Conservation (phyloP, 768 basidiomycete genomes). For the Cytidiella melzeri region DNA sequence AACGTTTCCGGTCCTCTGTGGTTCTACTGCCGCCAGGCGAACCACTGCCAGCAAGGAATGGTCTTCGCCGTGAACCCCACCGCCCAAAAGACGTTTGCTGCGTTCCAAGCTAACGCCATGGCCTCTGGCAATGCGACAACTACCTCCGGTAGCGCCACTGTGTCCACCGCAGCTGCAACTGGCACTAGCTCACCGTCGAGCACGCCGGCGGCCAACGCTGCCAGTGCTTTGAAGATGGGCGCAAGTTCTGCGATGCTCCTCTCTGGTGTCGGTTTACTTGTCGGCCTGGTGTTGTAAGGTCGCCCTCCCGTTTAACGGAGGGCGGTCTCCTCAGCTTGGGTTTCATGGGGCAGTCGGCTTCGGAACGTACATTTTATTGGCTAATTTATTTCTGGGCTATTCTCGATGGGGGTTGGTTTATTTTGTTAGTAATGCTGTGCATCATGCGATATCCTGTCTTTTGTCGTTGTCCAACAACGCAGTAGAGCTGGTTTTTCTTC, state of each 20-base stretch:
- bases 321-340: background rate
- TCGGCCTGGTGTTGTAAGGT: slow-evolving; percentile 6
- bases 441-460: too few relatives aligned
- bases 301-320: background rate
- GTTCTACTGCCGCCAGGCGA: slow-evolving; percentile 55
- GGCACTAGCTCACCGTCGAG: slow-evolving; percentile 3
- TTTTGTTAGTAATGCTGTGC: background rate
- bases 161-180: slow-evolving; percentile 12
- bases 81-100: slow-evolving; percentile 37
- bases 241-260: slow-evolving; percentile 3
- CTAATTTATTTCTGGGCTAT: background rate
- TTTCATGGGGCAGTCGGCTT: background rate
- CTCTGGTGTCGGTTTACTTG: slow-evolving; percentile 7
- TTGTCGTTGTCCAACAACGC: background rate
- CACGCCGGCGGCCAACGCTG: background rate
- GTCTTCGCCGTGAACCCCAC: slow-evolving; percentile 54
- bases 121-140: slow-evolving; percentile 15
- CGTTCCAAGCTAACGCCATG: slow-evolving; percentile 34
- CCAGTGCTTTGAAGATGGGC: background rate
- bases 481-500: background rate
- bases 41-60: slow-evolving; percentile 50
- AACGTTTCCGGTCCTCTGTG: slow-evolving; percentile 45
- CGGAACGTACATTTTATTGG: background rate
- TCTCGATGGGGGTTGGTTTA: background rate
- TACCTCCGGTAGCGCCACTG: slow-evolving; percentile 16